Evolutionary conservation across 2,329 filamentous ascomycete species (phyloP).

Genomic region (Volutella citrinella): DNA sequence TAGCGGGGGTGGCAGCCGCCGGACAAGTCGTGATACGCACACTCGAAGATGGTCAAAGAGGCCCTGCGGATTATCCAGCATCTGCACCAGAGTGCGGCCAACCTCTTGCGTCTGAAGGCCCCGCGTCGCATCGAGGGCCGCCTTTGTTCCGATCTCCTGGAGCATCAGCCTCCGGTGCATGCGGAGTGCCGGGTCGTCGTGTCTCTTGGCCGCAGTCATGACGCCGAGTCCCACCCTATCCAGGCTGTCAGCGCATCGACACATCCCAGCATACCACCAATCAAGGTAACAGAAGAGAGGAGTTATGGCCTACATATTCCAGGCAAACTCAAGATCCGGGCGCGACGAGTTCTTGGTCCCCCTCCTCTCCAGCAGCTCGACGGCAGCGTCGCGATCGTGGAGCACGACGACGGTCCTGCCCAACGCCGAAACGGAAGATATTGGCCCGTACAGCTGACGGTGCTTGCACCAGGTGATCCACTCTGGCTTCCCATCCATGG

Average conservation of each 20-base stretch:
- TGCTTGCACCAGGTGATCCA: conserved; percentile 40
- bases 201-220: too few relatives aligned
- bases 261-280: too few relatives aligned
- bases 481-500: conserved; percentile 32
- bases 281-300: conserved; percentile 17
- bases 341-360: conserved; percentile 31
- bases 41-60: too few relatives aligned
- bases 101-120: too few relatives aligned
- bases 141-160: conserved; percentile 26
- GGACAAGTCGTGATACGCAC: too few relatives aligned
- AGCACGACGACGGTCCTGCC: conserved; percentile 39
- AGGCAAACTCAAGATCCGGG: conserved; percentile 19
- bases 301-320: conserved; percentile 22
- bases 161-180: conserved; percentile 28
- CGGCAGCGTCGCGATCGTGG: conserved; percentile 32
- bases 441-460: conserved; percentile 35
- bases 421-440: conserved; percentile 39
- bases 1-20: too few relatives aligned
- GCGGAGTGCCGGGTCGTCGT: conserved; percentile 13
- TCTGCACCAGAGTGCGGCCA: too few relatives aligned
- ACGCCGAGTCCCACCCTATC: too few relatives aligned
- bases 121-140: too few relatives aligned
- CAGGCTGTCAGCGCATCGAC: too few relatives aligned
- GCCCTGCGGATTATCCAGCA: too few relatives aligned
- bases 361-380: conserved; percentile 35